Percentiles rank a stretch among this genome's conserved stretches.
phyloP scores from a whole-genome alignment of 2,329 filamentous ascomycete species.

The Xylariomycetidae sp. region DNA sequence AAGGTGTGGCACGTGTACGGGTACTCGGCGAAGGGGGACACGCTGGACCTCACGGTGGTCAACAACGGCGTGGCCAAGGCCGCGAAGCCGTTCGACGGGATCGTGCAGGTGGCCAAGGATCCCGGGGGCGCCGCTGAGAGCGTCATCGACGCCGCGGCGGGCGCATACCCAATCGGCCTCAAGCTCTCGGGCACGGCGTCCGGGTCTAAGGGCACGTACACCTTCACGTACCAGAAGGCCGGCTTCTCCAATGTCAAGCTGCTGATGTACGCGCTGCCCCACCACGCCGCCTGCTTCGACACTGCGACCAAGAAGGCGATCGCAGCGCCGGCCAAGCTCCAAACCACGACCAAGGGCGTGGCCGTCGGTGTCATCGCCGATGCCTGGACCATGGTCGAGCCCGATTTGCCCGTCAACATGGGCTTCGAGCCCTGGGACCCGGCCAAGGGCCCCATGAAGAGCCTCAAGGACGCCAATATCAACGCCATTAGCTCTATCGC shows the following conservation, averaged over 20 bases:
- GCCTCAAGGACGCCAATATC: constrained; percentile 51
- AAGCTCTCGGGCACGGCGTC: constrained; percentile 58
- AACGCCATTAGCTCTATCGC: constrained; percentile 58
- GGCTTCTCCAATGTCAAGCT: constrained; percentile 59
- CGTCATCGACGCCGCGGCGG: constrained; percentile 70
- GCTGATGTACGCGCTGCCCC: constrained; percentile 83
- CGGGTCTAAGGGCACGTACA: constrained; percentile 64
- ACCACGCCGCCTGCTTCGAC: constrained; percentile 77
- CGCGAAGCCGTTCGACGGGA: constrained; percentile 65
- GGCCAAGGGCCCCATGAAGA: constrained; percentile 38
- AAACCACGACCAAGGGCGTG: constrained; percentile 80
- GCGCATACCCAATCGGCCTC: constrained; percentile 66
- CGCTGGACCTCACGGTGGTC: constrained; percentile 63
- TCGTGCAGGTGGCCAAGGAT: constrained; percentile 79
- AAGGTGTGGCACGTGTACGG: constrained; percentile 79
- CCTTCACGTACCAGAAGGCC: constrained; percentile 65
- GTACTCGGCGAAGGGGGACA: constrained; percentile 51
- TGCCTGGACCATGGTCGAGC: constrained; percentile 74
- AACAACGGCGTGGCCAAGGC: constrained; percentile 64
- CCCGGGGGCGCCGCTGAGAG: constrained; percentile 59
- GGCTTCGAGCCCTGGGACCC: constrained; percentile 76
- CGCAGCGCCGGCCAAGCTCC: constrained; percentile 57
- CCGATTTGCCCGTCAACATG: constrained; percentile 66
- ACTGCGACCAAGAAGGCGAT: constrained; percentile 43
- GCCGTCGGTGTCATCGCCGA: constrained; percentile 69